phyloP scores from a whole-genome alignment of 164 flowering plant species.

The Dillenia suffruticosa region DNA sequence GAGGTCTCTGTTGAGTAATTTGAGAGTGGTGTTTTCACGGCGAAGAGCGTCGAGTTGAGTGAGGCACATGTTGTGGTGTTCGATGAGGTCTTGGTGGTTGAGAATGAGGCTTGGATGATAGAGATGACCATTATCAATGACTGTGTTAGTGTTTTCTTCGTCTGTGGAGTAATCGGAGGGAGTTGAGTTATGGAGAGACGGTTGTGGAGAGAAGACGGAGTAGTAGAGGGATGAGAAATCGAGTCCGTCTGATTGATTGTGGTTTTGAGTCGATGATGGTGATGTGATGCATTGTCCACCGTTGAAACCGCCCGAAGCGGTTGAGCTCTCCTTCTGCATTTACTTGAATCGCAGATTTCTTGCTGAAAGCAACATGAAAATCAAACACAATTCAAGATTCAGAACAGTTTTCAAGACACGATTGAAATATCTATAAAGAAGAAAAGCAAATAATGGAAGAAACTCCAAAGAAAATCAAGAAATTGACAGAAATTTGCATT shows the following conservation, averaged over 20 bases:
- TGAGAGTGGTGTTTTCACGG: slow-evolving; percentile 56
- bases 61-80: slow-evolving; percentile 46
- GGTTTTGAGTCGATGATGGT: slow-evolving; percentile 5
- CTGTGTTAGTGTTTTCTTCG: slow-evolving; percentile 13
- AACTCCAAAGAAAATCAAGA: no score
- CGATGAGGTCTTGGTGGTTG: slow-evolving; percentile 53
- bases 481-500: no score
- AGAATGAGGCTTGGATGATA: slow-evolving; percentile 36
- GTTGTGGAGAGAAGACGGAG: slow-evolving; percentile 20
- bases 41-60: slow-evolving; percentile 57
- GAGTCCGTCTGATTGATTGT: slow-evolving; percentile 8
- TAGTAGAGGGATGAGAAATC: slow-evolving; percentile 23
- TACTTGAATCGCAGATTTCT: neutral
- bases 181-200: slow-evolving; percentile 18
- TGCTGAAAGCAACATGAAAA: slow-evolving; percentile 1
- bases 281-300: slow-evolving; percentile 1
- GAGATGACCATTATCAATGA: slow-evolving; percentile 20
- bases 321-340: slow-evolving; percentile 39
- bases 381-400: slow-evolving; percentile 14
- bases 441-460: no score
- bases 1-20: slow-evolving; percentile 47
- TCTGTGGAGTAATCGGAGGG: slow-evolving; percentile 21
- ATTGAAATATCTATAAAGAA: neutral
- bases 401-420: slow-evolving; percentile 10
- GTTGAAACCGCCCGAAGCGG: slow-evolving; percentile 18